Evolutionary conservation across 352 stramenopile species (phyloP).

Genomic region (Phytopythium kandeliae): DNA sequence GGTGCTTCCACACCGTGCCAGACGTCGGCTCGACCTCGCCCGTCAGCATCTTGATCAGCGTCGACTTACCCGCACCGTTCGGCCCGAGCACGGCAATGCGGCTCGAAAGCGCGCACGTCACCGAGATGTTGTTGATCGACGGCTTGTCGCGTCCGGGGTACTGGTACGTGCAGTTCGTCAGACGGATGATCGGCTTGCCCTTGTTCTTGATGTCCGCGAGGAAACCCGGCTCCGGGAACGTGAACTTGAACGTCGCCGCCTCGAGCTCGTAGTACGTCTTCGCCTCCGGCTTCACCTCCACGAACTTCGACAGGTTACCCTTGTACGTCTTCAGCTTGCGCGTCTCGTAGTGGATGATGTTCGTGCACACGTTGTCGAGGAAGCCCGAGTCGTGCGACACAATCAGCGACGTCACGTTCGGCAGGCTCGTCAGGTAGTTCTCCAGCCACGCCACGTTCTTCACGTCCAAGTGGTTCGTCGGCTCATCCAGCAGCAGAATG

Average conservation of each 20-base stretch:
- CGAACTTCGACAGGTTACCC: conserved; percentile 81
- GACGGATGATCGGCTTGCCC: conserved; percentile 87
- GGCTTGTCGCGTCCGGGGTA: conserved; percentile 77
- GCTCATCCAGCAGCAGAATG: conserved; percentile 95
- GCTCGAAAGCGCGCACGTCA: conserved; percentile 75
- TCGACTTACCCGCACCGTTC: conserved; percentile 95
- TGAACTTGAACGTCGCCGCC: conserved; percentile 82
- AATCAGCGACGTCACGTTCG: conserved; percentile 91
- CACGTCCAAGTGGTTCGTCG: conserved; percentile 93
- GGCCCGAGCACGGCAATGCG: conserved; percentile 81
- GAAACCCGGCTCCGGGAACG: conserved; percentile 84
- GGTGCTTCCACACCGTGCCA: conserved; percentile 82
- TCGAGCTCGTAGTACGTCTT: conserved; percentile 88
- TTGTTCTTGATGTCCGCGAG: conserved; percentile 90
- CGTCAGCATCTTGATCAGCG: conserved; percentile 94
- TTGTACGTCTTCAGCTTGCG: conserved; percentile 89
- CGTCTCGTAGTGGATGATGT: conserved; percentile 98
- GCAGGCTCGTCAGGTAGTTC: conserved; percentile 86
- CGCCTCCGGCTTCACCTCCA: conserved; percentile 82
- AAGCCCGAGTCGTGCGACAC: conserved; percentile 97
- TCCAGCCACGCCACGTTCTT: conserved; percentile 92
- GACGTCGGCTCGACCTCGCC: conserved; percentile 72
- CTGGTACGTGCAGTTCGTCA: conserved; percentile 82
- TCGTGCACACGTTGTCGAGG: conserved; percentile 96
- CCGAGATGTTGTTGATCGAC: conserved; percentile 78